Conservation (phyloP, 2,329 filamentous ascomycete species). For the Pyrenophora seminiperda region DNA sequence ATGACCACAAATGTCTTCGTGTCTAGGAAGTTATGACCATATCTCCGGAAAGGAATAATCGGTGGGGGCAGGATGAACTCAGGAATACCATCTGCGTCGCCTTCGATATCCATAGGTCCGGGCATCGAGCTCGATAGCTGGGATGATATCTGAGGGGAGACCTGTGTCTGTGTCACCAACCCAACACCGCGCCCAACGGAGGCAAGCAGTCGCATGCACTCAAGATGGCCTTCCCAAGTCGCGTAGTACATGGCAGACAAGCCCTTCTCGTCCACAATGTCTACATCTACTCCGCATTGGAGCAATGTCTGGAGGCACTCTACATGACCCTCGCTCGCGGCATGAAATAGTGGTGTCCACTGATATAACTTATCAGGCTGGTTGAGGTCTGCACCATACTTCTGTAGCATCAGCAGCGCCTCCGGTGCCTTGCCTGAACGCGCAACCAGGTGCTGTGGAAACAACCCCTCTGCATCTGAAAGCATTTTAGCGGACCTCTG, state of each 20-base stretch:
- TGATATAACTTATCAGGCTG: conserved; percentile 95
- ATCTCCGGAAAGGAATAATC: conserved; percentile 91
- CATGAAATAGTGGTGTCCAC: conserved; percentile 96
- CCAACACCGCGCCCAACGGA: conserved; percentile 52
- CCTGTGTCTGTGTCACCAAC: conserved; percentile 40
- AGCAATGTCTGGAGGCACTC: conserved; percentile 83
- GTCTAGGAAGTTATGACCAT: conserved; percentile 97
- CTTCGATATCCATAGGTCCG: conserved; percentile 60
- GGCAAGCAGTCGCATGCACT: conserved; percentile 88
- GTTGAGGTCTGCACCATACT: conserved; percentile 86
- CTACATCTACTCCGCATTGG: conserved; percentile 76
- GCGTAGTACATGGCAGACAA: conserved; percentile 97
- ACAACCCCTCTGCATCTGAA: conserved; percentile 94
- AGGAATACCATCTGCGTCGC: conserved; percentile 87
- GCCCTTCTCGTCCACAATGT: conserved; percentile 87
- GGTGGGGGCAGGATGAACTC: conserved; percentile 90
- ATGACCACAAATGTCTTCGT: conserved; percentile 96
- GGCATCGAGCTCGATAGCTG: conserved; percentile 46
- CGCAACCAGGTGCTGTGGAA: conserved; percentile 95
- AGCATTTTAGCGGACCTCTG: conserved; percentile 79
- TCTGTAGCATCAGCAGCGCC: conserved; percentile 77
- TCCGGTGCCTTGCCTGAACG: conserved; percentile 82
- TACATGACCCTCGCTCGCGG: conserved; percentile 93
- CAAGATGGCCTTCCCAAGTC: conserved; percentile 94
- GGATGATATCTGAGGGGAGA: conserved; percentile 51